Conservation (phyloP, 2,329 filamentous ascomycete genomes). For the Rutstroemia sydowiana region DNA sequence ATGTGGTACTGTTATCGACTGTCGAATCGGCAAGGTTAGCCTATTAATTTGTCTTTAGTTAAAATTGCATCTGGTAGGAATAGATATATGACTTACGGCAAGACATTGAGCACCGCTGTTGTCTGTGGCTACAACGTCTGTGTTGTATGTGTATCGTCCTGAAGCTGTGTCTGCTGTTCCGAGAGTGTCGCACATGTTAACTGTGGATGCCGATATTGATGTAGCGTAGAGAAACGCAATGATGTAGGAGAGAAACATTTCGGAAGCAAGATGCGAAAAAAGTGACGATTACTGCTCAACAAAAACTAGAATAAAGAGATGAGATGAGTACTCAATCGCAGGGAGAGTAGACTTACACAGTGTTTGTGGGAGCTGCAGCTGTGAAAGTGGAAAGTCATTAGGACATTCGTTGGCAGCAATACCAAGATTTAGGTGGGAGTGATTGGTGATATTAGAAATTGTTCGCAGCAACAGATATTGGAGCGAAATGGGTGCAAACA, state of each 20-base stretch:
- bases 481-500: no score
- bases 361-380: neutral
- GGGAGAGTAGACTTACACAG: neutral
- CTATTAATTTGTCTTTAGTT: neutral
- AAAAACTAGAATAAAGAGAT: neutral
- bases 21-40: neutral
- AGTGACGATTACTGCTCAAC: neutral
- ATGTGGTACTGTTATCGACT: neutral
- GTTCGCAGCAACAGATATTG: neutral
- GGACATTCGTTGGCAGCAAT: neutral
- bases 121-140: neutral
- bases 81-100: neutral
- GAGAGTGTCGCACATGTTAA: neutral
- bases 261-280: neutral
- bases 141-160: slow-evolving; percentile 5
- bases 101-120: neutral
- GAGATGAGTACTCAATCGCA: no score
- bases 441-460: neutral
- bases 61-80: neutral
- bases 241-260: neutral
- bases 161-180: neutral
- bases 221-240: neutral
- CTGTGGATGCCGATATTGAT: neutral
- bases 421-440: neutral
- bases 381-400: neutral